Evolutionary conservation across 306 rosid species (phyloP), one percentile per base, ranked within the genome.

Genomic region (Senna siamea): DNA sequence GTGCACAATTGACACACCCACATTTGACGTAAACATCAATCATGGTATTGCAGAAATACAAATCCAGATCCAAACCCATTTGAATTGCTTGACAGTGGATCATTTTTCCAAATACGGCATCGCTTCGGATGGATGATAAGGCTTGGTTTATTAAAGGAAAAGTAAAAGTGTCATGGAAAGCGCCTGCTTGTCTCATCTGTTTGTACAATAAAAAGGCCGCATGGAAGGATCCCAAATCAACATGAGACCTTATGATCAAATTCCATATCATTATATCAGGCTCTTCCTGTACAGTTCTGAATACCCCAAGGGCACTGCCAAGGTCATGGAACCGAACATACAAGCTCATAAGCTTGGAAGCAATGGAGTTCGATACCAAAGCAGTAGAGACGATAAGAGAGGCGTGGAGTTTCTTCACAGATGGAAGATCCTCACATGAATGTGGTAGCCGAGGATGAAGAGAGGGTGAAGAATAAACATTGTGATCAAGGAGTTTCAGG

Each of bases 1-100:
- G 85, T 8, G 82, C 88, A 18, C 35, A 7, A 30, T 19, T 50
- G 12, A 61, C 0, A 15, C 41, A 17, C 46, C 79, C 73, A 52
- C 88, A 84, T 79, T 83, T 84, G 74, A 55, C 82, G 67, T 81
- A 85, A 19, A 65, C 70, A n/a, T 77, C 78, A 69, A 81, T 72
- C 92, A 83, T 83, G 17, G 88, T 81, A 46, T 86, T 86, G 40
- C 87, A 79, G 66, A 84, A 86, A 78, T 86, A 86, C 2, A 82
- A 57, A 78, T 86, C 81, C 71, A 11, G 17, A 55, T 73, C 87
- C 74, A 86, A 80, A 47, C 89, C 88, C 86, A 78, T 64, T 50
- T 66, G 79, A 66, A 68, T 70, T 43, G 84, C 87, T 5, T 84
- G 72, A 82, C 75, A 79, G 52, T 88, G 93, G 44, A 82, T 66